phyloP scores from a whole-genome alignment of 306 rosid genomes.

The Astragalus membranaceus region DNA sequence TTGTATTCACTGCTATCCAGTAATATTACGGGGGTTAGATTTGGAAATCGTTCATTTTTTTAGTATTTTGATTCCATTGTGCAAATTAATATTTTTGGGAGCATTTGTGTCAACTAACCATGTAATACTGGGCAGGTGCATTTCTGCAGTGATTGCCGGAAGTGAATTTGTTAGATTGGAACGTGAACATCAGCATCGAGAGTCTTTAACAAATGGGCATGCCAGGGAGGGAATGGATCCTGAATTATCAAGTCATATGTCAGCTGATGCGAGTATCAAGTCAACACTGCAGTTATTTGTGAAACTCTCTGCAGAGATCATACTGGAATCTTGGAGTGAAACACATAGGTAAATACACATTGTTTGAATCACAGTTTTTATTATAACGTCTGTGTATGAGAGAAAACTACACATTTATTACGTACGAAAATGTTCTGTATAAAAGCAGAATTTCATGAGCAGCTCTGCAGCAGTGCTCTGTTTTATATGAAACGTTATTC shows the following conservation, averaged over 20 bases:
- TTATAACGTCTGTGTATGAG: not conserved
- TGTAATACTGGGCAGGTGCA: constrained; percentile 61
- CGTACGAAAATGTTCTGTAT: not conserved
- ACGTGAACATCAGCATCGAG: constrained; percentile 67
- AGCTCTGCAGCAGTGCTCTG: not conserved
- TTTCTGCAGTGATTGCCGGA: constrained; percentile 87
- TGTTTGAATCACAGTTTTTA: not conserved
- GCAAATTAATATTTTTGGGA: not conserved
- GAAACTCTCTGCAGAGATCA: constrained; percentile 71
- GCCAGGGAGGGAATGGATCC: constrained; percentile 47
- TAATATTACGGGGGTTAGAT: not conserved
- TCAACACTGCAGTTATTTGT: constrained; percentile 86
- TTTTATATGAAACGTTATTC: not conserved
- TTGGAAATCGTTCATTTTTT: constrained; percentile 2
- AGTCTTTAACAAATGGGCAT: constrained; percentile 62
- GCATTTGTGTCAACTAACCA: constrained; percentile 2
- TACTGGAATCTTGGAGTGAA: constrained; percentile 89
- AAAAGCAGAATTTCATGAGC: not conserved
- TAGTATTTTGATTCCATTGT: constrained; percentile 1
- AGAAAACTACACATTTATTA: not conserved
- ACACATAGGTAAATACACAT: constrained; percentile 44
- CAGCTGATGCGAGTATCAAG: constrained; percentile 83
- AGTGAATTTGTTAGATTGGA: constrained; percentile 92
- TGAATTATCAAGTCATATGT: constrained; percentile 49
- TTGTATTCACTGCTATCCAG: constrained; percentile 1